Conservation (phyloP, 352 stramenopile species). For the Pythium sukuiense region DNA sequence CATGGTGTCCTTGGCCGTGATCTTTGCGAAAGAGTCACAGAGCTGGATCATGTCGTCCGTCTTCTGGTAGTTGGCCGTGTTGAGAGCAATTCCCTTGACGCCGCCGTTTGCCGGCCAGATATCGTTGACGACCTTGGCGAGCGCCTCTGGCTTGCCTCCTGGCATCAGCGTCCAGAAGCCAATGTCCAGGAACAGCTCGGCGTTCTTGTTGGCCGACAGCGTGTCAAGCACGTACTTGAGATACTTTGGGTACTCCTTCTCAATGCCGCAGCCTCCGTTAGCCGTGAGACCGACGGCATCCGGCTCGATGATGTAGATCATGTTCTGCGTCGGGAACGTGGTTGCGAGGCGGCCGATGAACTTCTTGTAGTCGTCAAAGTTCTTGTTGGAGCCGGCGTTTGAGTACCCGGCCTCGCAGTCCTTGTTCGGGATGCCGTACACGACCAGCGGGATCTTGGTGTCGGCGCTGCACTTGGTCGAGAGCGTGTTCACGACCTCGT, state of each 20-base stretch:
- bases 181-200: conserved; percentile 36
- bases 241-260: conserved; percentile 27
- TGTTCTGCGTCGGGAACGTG: conserved; percentile 22
- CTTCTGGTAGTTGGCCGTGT: conserved; percentile 37
- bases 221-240: conserved; percentile 26
- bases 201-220: conserved; percentile 26
- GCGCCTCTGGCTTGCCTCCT: conserved; percentile 2
- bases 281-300: conserved; percentile 32
- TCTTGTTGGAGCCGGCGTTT: conserved; percentile 30
- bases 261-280: conserved; percentile 17
- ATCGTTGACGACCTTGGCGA: conserved; percentile 18
- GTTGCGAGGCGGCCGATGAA: conserved; percentile 24
- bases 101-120: conserved; percentile 15
- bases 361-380: conserved; percentile 29
- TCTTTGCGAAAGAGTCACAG: conserved; percentile 24
- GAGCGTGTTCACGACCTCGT: conserved; percentile 12
- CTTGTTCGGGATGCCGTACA: conserved; percentile 40
- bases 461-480: conserved; percentile 1
- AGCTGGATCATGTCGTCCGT: conserved; percentile 28
- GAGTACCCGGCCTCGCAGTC: conserved; percentile 34
- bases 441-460: conserved; percentile 31
- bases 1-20: conserved; percentile 9
- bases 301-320: conserved; percentile 39
- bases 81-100: conserved; percentile 37
- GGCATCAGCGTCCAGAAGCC: conserved; percentile 32